Evolutionary conservation across 129 eudicot genomes (phyloP), one percentile per base, ranked within the genome.

Genomic region (Pseudognaphalium luteoalbum): DNA sequence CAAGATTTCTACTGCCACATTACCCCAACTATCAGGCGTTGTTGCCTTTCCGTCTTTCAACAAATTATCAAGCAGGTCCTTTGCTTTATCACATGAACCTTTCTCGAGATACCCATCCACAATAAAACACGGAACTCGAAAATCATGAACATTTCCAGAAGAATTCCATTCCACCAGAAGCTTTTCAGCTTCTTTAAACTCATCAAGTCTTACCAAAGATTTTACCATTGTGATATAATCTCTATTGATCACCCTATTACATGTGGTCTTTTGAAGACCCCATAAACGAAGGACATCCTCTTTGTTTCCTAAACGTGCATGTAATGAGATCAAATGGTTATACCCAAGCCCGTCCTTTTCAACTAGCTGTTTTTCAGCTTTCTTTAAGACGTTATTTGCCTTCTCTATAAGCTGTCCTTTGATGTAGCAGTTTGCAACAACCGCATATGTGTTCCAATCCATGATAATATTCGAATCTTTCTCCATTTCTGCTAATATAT

Each of bases 371-470:
- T 79, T 85, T 89, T 93, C 98, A 9, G 96, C 90, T 83, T 84
- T 85, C 75, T 80, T 76, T 50, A 93, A 78, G 68, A 77, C 74
- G 3, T 35, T 68, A 56, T 74, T 81, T 17, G 97, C 97, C 80
- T 91, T 82, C n/a, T 84, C 81, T 51, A 39, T 58, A 9, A 85
- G 73, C n/a, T 70, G 86, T 19, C 76, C 93, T 47, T 79, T 83
- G 10, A 91, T 79, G 37, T 83, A 88, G 54, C 75, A 52, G 67
- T 84, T 87, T 51, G 96, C 98, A 54, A 85, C 91, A 66, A 81
- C 89, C n/a, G 98, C 83, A 71, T 88, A 94, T 4, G 97, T 89
- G 75, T 84, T 87, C 98, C 97, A 94, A 75, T 94, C 98, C 85
- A 91, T 84, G 22, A 77, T 72, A 33, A 94, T 84, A 44, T 85